phyloP scores from a whole-genome alignment of 257 asterid species.

The Solanum piurae region DNA sequence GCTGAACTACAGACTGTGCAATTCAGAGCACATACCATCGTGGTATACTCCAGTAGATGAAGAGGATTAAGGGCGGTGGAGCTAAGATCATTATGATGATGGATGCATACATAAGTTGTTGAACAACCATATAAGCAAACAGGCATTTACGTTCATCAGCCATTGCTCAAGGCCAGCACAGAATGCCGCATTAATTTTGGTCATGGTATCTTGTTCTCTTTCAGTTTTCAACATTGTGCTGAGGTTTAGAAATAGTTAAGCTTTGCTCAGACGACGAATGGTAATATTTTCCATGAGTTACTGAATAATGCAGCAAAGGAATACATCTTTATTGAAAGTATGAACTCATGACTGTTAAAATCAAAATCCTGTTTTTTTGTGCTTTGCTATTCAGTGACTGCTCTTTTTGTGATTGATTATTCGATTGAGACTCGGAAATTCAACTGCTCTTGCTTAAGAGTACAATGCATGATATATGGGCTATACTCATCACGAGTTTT shows the following conservation, averaged over 20 bases:
- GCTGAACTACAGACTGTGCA: conserved; percentile 81
- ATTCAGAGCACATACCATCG: conserved; percentile 61
- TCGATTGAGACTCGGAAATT: neutral
- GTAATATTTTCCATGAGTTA: neutral
- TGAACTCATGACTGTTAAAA: neutral
- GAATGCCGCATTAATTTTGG: neutral
- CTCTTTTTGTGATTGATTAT: neutral
- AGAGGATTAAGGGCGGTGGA: conserved; percentile 76
- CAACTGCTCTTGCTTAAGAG: neutral
- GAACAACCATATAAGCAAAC: neutral
- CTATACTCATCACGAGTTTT: neutral
- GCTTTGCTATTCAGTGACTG: neutral
- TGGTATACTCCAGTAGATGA: conserved; percentile 91
- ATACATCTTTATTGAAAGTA: neutral
- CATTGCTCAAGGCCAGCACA: neutral
- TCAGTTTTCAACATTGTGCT: neutral
- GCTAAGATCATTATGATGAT: conserved; percentile 9
- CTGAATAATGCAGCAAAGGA: neutral
- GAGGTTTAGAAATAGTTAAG: neutral
- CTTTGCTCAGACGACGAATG: neutral
- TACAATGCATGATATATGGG: neutral
- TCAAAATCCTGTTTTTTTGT: neutral
- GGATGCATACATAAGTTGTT: neutral
- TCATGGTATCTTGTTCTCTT: neutral
- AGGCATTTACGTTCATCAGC: no score